Percentiles rank a stretch among this genome's conserved stretches.
phyloP scores from a whole-genome alignment of 2,329 filamentous ascomycete species.

The Cladophialophora bantiana region DNA sequence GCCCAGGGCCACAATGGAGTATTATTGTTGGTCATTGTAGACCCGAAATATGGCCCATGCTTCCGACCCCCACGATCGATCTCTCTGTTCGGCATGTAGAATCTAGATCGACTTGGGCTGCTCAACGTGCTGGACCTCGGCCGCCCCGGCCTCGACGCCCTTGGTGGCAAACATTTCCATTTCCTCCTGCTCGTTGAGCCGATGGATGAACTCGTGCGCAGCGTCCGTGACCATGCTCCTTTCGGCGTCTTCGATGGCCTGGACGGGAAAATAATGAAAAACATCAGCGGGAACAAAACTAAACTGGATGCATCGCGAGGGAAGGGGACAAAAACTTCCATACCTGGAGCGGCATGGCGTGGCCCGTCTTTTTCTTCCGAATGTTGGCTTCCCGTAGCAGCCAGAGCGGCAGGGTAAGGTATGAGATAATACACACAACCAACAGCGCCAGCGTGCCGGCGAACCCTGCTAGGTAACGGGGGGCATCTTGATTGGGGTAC shows the following conservation, averaged over 20 bases:
- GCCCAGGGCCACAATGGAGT: too few species aligned
- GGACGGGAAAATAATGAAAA: neutral
- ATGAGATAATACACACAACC: slow-evolving; percentile 25
- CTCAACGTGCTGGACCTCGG: slow-evolving; percentile 11
- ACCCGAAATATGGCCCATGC: too few species aligned
- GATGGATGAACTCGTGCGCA: slow-evolving; percentile 12
- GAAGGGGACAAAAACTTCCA: neutral
- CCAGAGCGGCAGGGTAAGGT: slow-evolving; percentile 29
- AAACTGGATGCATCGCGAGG: too few species aligned
- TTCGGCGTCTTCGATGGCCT: slow-evolving; percentile 4
- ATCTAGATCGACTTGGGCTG: slow-evolving; percentile 5
- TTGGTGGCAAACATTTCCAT: slow-evolving; percentile 11
- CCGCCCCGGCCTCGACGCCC: slow-evolving; percentile 13
- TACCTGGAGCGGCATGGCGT: slow-evolving; percentile 22
- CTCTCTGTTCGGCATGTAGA: too few species aligned
- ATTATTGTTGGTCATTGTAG: too few species aligned
- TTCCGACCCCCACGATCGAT: too few species aligned
- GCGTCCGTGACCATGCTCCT: slow-evolving; percentile 12
- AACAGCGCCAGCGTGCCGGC: slow-evolving; percentile 26
- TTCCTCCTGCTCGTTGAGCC: slow-evolving; percentile 11
- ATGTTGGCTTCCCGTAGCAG: slow-evolving; percentile 26
- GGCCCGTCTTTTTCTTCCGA: slow-evolving; percentile 31
- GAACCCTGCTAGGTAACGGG: slow-evolving; percentile 31
- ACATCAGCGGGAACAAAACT: too few species aligned
- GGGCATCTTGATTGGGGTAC: slow-evolving; percentile 20